Evolutionary conservation across 306 rosid species (phyloP), one percentile per base, ranked within the genome.

Genomic region (Dryas octopetala): DNA sequence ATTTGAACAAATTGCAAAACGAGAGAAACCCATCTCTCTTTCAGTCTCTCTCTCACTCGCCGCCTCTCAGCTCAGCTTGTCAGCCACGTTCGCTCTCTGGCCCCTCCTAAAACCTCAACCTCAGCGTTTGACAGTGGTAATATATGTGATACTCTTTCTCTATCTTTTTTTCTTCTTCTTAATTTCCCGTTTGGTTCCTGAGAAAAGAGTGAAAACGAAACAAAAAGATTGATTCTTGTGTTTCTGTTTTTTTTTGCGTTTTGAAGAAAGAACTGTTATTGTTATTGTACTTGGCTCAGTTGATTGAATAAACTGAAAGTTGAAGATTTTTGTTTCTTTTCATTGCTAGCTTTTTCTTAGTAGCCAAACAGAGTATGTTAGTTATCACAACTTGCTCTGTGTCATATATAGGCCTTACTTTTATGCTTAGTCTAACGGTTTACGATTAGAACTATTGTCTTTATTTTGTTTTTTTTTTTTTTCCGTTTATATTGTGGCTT

Each of bases 81-180:
- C 38, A 32, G 38, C 38, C 38, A 32, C 38, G 38, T 32, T 32
- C 38, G 38, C 38, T 32, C 38, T 32, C 38, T 32, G 38, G 2
- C 2, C 38, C 38, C 38, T 32, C 38, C 38, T 32, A 32, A 32
- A 32, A 32, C 38, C 38, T 32, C 38, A 1, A 32, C 38, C 38
- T 32, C 38, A 32, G 38, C 38, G 38, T 32, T 32, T 32, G 38
- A 32, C 3, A 32, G 38, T 32, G 87, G 85, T 84, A 80, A 44
- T 62, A 10, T 50, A 1, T 57, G 32, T 19, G 50, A 23, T 43
- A 16, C 32, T 54, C 4, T 15, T 41, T 11, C 23, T 23, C 55
- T 40, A 4, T 48, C 52, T 6, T 68, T 72, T 38, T 59, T 6
- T 57, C 11, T 15, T 4, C 5, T 12, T 13, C 13, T 26, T 26